Base-by-base conservation (phyloP, 345 rosid genomes). In the Pelargonium nanum region DNA sequence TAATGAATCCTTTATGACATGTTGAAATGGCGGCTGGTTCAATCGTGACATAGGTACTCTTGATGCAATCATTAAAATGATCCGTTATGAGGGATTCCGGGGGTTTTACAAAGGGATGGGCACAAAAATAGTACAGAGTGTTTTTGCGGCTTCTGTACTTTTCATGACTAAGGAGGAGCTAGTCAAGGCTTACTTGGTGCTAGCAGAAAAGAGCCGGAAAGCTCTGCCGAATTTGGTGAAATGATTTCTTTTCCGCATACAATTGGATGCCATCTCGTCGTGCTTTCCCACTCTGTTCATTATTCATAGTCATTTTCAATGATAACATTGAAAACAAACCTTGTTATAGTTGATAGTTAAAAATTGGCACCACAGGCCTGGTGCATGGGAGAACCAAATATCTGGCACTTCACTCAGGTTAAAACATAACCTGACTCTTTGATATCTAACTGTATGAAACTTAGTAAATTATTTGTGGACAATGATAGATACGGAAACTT, bases 121-220 rank as follows among this genome's bases (percentile, higher is more conserved):
- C 74, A 85, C 91, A 45, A 85, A 85, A 70, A 85, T 85, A 57
- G 84, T 82, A 25, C 88, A 85, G 59, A 85, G 91, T 63, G 88
- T 85, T 61, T 80, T 85, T 75, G 88, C 91, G 20, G 91, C 91
- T 64, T 80, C 91, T 65, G 78, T 85, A 34, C 83, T 85, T 58
- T 85, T 85, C 78, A 82, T 85, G 91, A 61, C 81, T 8, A 85
- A 85, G 74, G 91, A 85, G 69, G 91, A 83, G 71, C 72, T 85
- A 57, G 78, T 85, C 53, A 83, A 77, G 68, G 83, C 68, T 64
- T 85, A 76, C 75, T 61, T 70, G 54, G 60, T 58, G 22, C 72
- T 82, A 58, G 73, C 71, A 54, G 60, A 73, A 56, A 85, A 70
- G 60, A 67, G 81, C 67, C 64, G 54, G 67, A 78, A 69, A 66